Percentiles rank a stretch among this genome's conserved stretches.
phyloP scores from a whole-genome alignment of 78 protist genomes.

The Dictyostelium brefeldianum region DNA sequence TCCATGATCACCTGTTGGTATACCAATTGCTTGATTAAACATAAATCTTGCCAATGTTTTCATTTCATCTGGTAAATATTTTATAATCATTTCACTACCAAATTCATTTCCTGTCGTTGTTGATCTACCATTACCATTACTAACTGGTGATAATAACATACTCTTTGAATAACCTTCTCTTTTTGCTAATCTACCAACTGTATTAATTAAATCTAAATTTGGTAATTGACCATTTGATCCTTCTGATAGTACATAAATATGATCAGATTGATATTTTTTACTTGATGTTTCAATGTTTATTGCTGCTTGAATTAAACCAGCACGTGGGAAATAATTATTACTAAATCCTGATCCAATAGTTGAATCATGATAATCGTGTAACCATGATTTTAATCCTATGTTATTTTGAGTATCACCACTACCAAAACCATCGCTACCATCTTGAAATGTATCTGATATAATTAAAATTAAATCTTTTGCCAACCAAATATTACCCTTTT shows the following conservation, averaged over 20 bases:
- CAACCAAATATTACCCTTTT: slow-evolving; percentile 66
- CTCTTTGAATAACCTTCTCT: slow-evolving; percentile 14
- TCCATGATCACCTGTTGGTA: slow-evolving; percentile 84
- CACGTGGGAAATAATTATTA: slow-evolving; percentile 47
- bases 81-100: too few relatives aligned
- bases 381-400: slow-evolving; percentile 52
- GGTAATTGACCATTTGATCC: slow-evolving; percentile 87
- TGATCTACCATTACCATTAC: too few relatives aligned
- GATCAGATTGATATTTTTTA: background rate
- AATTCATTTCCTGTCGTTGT: too few relatives aligned
- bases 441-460: slow-evolving; percentile 13
- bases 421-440: background rate
- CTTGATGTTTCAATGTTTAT: slow-evolving; percentile 35
- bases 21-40: slow-evolving; percentile 80
- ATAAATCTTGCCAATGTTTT: slow-evolving; percentile 63
- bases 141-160: background rate
- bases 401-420: background rate
- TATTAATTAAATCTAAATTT: slow-evolving; percentile 82
- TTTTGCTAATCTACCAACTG: slow-evolving; percentile 51
- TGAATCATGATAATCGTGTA: slow-evolving; percentile 52
- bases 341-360: background rate
- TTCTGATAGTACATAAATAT: slow-evolving; percentile 37
- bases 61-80: slow-evolving; percentile 11
- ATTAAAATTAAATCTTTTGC: slow-evolving; percentile 80
- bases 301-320: slow-evolving; percentile 84